Evolutionary conservation across 331 rosid species (phyloP).

Genomic region (Pyracantha coccinea): DNA sequence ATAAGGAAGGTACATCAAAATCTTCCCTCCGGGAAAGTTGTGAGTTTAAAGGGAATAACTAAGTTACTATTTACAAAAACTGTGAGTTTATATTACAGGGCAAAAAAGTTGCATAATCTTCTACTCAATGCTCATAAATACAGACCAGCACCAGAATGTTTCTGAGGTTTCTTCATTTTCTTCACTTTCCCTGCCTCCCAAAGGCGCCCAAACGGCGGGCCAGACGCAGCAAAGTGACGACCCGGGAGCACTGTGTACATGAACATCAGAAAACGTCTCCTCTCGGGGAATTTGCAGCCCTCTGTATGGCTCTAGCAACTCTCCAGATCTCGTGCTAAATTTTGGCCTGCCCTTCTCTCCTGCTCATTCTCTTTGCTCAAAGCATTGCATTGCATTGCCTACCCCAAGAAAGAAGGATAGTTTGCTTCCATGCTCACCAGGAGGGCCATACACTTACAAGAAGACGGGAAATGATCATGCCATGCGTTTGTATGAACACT

Average conservation of each 20-base stretch:
- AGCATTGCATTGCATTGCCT: constrained; percentile 51
- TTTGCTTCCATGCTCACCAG: constrained; percentile 39
- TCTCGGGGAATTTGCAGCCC: constrained; percentile 61
- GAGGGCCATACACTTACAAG: constrained; percentile 69
- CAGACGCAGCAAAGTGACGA: no score
- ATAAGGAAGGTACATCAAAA: no score
- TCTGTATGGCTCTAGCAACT: constrained; percentile 68
- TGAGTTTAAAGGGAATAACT: no score
- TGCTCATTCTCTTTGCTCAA: constrained; percentile 17
- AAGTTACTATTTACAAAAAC: no score
- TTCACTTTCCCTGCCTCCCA: no score
- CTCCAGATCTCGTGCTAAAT: constrained; percentile 90
- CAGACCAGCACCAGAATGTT: no score
- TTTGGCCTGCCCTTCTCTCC: constrained; percentile 27
- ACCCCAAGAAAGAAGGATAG: constrained; percentile 71
- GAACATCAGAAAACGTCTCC: constrained; percentile 51
- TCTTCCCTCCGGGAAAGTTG: no score
- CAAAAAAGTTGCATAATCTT: no score
- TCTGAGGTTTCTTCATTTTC: no score
- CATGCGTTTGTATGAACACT: neutral
- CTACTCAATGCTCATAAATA: no score
- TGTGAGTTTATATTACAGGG: no score
- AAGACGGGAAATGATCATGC: neutral
- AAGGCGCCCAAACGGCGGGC: no score
- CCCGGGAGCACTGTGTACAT: neutral